Evolutionary conservation across 2,329 filamentous ascomycete genomes (phyloP).

Genomic region (Penicillium sp.): DNA sequence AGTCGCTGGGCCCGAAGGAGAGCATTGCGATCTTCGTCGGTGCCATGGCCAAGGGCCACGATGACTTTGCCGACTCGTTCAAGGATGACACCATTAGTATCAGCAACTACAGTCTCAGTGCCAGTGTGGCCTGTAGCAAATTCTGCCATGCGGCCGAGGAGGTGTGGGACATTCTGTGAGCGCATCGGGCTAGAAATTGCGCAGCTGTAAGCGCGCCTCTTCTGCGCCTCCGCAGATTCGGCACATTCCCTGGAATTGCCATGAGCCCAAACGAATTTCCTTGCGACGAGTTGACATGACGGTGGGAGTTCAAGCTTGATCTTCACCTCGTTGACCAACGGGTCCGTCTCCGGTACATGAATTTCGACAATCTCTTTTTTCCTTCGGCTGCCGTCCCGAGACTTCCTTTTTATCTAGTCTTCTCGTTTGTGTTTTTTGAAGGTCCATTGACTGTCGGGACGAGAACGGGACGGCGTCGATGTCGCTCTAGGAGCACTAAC

Average conservation of each 20-base stretch:
- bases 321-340: neutral
- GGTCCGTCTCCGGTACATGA: constrained; percentile 1
- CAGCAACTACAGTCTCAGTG: constrained; percentile 95
- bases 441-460: constrained; percentile 4
- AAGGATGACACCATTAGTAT: constrained; percentile 98
- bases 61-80: constrained; percentile 89
- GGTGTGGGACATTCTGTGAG: constrained; percentile 85
- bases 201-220: constrained; percentile 10
- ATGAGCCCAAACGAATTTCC: constrained; percentile 20
- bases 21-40: constrained; percentile 97
- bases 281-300: constrained; percentile 7
- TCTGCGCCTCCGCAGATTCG: constrained; percentile 9
- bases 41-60: constrained; percentile 94
- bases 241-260: constrained; percentile 3
- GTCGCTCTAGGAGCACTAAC: neutral
- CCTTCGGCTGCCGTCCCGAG: neutral
- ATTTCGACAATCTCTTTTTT: neutral
- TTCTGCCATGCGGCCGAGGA: constrained; percentile 99
- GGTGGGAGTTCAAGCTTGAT: constrained; percentile 2
- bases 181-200: constrained; percentile 7
- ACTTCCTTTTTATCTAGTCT: neutral
- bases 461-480: constrained; percentile 1
- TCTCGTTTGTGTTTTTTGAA: constrained; percentile 11
- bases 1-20: constrained; percentile 71
- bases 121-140: constrained; percentile 98